Percentiles rank a stretch among this genome's conserved stretches.
Evolutionary conservation across 148 eudicot genomes (phyloP).

Genomic region (Fallopia convolvulus): DNA sequence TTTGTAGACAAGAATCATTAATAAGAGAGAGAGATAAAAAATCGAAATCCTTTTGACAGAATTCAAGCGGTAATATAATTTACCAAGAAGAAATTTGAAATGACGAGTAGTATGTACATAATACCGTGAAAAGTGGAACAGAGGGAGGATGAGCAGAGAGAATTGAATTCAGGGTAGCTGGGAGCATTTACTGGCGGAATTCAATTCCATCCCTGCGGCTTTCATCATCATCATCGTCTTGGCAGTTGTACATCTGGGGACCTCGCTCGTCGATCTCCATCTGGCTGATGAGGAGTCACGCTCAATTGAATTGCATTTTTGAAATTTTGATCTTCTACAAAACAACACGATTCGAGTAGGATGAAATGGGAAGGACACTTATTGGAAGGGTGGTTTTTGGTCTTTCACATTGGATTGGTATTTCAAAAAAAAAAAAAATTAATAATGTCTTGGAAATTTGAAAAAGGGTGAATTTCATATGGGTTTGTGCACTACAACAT

Average conservation of each 20-base stretch:
- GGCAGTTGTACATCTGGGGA: neutral
- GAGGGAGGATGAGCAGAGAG: neutral
- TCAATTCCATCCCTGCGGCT: conserved; percentile 2
- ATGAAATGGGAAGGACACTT: no score
- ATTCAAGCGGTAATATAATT: neutral
- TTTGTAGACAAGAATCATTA: neutral
- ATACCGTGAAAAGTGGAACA: conserved; percentile 12
- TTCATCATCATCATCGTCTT: neutral
- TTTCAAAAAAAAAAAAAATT: no score
- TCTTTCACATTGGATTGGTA: no score
- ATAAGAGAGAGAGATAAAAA: neutral
- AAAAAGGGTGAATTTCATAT: no score
- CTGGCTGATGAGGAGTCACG: neutral
- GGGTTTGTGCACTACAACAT: no score
- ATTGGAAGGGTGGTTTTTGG: no score
- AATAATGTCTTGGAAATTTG: no score
- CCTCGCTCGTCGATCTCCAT: neutral
- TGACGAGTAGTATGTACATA: neutral
- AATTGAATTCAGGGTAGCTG: conserved; percentile 13
- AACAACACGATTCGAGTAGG: no score
- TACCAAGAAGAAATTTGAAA: neutral
- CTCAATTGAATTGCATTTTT: neutral
- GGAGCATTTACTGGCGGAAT: conserved; percentile 10
- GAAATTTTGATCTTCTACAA: no score
- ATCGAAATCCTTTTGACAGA: neutral